Conservation (phyloP, 2,329 filamentous ascomycete species). For the Ascochyta viciae-villosae region DNA sequence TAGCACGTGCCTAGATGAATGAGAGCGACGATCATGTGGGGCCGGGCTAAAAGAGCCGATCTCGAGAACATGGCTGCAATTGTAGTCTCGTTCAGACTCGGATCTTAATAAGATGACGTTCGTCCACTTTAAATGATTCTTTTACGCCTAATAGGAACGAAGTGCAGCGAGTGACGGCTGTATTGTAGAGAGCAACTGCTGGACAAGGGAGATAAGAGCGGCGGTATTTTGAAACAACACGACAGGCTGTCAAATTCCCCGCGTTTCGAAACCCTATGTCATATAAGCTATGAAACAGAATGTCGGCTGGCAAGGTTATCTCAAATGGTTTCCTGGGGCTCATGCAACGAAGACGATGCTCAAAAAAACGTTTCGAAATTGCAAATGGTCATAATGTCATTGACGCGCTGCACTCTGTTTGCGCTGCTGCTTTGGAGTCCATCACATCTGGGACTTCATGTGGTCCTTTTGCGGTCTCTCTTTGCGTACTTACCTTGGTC, state of each 20-base stretch:
- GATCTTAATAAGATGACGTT: not conserved
- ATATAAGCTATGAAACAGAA: not conserved
- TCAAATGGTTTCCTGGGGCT: not conserved
- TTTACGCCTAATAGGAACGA: no score
- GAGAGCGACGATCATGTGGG: slow-evolving; percentile 11
- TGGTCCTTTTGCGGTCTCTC: not conserved
- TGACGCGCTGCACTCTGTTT: not conserved
- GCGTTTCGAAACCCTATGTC: slow-evolving; percentile 3
- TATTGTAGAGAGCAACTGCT: not conserved
- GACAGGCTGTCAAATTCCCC: not conserved
- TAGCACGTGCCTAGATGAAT: not conserved
- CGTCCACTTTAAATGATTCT: not conserved
- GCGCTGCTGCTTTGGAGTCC: not conserved
- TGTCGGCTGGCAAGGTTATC: not conserved
- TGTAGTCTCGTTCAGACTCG: not conserved
- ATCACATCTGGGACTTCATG: no score
- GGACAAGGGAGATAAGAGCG: not conserved
- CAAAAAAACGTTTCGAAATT: not conserved
- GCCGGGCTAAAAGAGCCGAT: slow-evolving; percentile 21
- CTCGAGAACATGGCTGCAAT: not conserved
- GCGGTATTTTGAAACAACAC: slow-evolving; percentile 11
- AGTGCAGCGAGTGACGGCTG: not conserved
- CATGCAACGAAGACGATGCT: not conserved
- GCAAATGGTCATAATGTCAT: not conserved
- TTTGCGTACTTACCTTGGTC: not conserved